phyloP scores from a whole-genome alignment of 1,284 basidiomycete species.

The Rhodotorula sp. region DNA sequence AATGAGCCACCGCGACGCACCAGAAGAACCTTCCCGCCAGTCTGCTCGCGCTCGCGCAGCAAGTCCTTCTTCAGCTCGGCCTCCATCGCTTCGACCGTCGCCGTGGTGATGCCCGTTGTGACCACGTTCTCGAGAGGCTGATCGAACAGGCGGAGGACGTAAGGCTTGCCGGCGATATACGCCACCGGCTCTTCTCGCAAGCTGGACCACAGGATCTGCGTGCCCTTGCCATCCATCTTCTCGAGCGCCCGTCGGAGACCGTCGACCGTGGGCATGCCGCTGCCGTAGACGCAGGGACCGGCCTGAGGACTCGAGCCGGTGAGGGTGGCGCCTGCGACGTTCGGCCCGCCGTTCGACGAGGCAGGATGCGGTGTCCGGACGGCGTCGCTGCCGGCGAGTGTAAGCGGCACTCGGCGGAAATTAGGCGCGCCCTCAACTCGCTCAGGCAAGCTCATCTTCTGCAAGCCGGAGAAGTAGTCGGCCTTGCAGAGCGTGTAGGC shows the following conservation, averaged over 20 bases:
- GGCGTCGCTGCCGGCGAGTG: constrained; percentile 43
- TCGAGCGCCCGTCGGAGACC: constrained; percentile 80
- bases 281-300: constrained; percentile 55
- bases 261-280: constrained; percentile 84
- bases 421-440: constrained; percentile 91
- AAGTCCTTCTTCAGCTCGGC: constrained; percentile 84
- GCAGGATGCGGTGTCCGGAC: constrained; percentile 9
- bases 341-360: neutral
- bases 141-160: constrained; percentile 78
- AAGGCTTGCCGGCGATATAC: constrained; percentile 53
- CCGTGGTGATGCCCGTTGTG: constrained; percentile 86
- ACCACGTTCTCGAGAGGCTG: constrained; percentile 83
- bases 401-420: constrained; percentile 74
- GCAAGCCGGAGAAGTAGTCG: constrained; percentile 54
- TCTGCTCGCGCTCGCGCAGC: constrained; percentile 68
- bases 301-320: neutral
- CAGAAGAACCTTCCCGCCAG: constrained; percentile 73
- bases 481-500: constrained; percentile 94
- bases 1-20: neutral
- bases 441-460: constrained; percentile 93
- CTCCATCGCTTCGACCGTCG: constrained; percentile 92
- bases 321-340: neutral
- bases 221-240: constrained; percentile 73
- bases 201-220: constrained; percentile 83
- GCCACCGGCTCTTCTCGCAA: constrained; percentile 94